phyloP scores from a whole-genome alignment of 2,329 filamentous ascomycete genomes.

The Tolypocladium cylindrosporum region DNA sequence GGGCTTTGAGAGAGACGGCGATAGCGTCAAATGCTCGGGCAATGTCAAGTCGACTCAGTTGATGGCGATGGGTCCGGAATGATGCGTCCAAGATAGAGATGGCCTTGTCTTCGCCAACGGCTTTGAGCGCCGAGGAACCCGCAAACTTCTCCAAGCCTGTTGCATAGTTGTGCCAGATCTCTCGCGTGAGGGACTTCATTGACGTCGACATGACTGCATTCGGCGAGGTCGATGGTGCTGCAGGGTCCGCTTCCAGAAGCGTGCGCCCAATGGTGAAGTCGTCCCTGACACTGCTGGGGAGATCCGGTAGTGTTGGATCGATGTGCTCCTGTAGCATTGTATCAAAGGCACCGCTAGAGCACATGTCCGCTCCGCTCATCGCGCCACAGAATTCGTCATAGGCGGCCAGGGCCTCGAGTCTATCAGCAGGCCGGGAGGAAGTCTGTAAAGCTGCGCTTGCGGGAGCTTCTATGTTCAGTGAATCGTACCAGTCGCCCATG shows the following conservation, averaged over 20 bases:
- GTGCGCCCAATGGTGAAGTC: conserved; percentile 40
- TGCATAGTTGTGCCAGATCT: conserved; percentile 5
- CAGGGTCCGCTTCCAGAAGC: conserved; percentile 35
- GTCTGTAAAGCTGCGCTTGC: conserved; percentile 10
- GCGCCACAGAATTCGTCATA: conserved; percentile 46
- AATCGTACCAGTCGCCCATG: conserved; percentile 45
- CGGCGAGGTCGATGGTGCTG: conserved; percentile 17
- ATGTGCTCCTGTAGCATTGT: conserved; percentile 35
- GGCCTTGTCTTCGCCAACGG: conserved; percentile 22
- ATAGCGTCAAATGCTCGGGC: conserved; percentile 52
- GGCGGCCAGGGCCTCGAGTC: conserved; percentile 30
- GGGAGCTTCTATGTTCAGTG: conserved; percentile 28
- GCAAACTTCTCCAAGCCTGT: not conserved
- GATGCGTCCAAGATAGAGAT: conserved; percentile 27
- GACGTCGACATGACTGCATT: conserved; percentile 16
- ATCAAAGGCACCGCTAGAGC: conserved; percentile 38
- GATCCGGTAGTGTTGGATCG: conserved; percentile 53
- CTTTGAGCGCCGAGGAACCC: conserved; percentile 7
- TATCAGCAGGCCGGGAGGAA: conserved; percentile 6
- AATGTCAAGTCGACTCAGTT: conserved; percentile 40
- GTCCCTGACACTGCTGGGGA: conserved; percentile 35
- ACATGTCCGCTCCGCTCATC: conserved; percentile 58
- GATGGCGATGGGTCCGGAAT: conserved; percentile 15
- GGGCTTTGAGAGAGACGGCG: conserved; percentile 36
- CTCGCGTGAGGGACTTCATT: conserved; percentile 19